Evolutionary conservation across 208 protist species (phyloP).

Genomic region (Acanthamoeba royreba): DNA sequence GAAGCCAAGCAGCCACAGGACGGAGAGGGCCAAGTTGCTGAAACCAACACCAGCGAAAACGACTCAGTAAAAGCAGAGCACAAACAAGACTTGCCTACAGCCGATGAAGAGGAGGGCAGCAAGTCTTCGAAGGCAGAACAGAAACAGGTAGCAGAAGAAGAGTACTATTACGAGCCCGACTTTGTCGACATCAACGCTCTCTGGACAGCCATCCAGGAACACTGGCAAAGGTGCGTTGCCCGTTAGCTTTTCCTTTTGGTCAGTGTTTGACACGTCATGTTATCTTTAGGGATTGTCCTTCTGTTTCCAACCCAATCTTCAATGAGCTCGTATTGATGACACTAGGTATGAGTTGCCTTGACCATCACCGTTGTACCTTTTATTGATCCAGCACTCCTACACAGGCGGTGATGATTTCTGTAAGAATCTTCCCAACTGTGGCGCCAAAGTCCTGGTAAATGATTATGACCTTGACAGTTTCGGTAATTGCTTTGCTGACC

Average conservation of each 20-base stretch:
- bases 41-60: too few relatives aligned
- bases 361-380: not conserved
- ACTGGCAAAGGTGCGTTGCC: not conserved
- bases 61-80: too few relatives aligned
- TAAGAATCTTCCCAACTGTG: conserved; percentile 28
- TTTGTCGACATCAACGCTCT: not conserved
- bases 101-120: not conserved
- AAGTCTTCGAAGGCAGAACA: not conserved
- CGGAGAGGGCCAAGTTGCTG: too few relatives aligned
- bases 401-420: conserved; percentile 1
- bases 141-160: not conserved
- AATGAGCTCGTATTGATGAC: conserved; percentile 2
- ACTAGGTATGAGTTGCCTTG: not conserved
- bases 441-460: not conserved
- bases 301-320: not conserved
- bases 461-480: not conserved
- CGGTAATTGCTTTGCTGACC: not conserved
- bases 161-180: conserved; percentile 13
- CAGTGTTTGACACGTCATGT: too few relatives aligned
- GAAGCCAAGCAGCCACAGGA: too few relatives aligned
- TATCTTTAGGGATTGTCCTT: not conserved
- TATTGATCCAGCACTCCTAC: not conserved
- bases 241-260: not conserved
- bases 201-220: not conserved
- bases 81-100: not conserved